Base-by-base conservation (phyloP, 2,329 filamentous ascomycete genomes). In the Sporothrix mexicana region DNA sequence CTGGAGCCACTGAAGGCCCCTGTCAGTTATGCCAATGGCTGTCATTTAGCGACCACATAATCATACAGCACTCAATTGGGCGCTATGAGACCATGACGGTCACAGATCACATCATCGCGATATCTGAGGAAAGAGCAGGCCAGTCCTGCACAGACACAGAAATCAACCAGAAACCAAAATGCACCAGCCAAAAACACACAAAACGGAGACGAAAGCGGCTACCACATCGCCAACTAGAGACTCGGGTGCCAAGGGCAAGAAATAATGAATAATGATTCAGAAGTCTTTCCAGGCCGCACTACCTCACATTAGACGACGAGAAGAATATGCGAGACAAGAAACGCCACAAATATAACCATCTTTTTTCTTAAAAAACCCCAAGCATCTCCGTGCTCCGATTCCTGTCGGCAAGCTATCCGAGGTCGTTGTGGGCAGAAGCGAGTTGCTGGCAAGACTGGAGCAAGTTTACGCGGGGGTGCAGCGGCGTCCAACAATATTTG, bases 81-180 rank as follows among this genome's bases (percentile, higher is more conserved):
- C 25, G n/a, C 61, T 25, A 69, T 69, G 51, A 25, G 45, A 69
- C 67, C 49, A 69, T 59, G 51, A 51, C 51, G 51, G 51, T 17
- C n/a, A n/a, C 45, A 2, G 51, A 69, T 69, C 67, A 69, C 67
- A 59, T 59, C 67, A 69, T 69, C 51, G 51, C 36, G 17, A 53
- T 25, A 55, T 15, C 9, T 3, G 1, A 17, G 43, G 45, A 20
- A 47, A 20, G 20, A 47, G 36, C 6, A 64, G 43, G 6, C 47
- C 43, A 23, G 20, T 20, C 7, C 7, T 23, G 23, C 2, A 55
- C 51, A 55, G 43, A 12, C 51, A 12, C 43, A 49, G 15, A 47
- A 30, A 9, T 2, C 6, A 43, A 10, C 12, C 13, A 49, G 9
- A 55, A n/a, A 45, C 8, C 30, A 13, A 36, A n/a, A n/a, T 5